These are phyloP conservation scores for Rhizopus stolonifer DNA, from an alignment of 371 early-diverging fungal species.

Conservation along the genomic window DNA sequence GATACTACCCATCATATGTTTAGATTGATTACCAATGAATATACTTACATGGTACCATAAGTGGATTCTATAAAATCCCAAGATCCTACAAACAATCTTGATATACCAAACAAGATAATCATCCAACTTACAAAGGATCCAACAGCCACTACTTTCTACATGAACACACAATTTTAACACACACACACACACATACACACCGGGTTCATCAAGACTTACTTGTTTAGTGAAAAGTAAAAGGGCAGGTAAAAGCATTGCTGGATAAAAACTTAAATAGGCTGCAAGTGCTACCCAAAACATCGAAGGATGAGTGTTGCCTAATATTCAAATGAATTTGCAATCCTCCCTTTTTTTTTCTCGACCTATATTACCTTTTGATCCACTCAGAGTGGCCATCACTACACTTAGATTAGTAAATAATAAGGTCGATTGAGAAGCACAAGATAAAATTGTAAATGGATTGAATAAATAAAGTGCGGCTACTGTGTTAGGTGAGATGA, in stretches of 20 bases:
- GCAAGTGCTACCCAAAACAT: slow-evolving; percentile 76
- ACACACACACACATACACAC: not conserved
- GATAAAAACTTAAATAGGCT: slow-evolving; percentile 80
- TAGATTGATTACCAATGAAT: no score
- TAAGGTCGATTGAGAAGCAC: slow-evolving; percentile 73
- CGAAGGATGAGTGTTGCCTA: slow-evolving; percentile 28
- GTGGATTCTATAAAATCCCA: slow-evolving; percentile 72
- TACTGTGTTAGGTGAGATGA: slow-evolving; percentile 38
- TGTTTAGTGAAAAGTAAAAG: slow-evolving; percentile 42
- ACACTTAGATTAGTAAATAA: slow-evolving; percentile 75
- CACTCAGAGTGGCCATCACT: slow-evolving; percentile 65
- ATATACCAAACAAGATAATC: slow-evolving; percentile 50
- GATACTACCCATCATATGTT: no score
- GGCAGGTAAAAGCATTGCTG: slow-evolving; percentile 75
- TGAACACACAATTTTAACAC: no score
- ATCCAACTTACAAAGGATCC: slow-evolving; percentile 30
- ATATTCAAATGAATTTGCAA: no score
- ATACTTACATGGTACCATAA: slow-evolving; percentile 77
- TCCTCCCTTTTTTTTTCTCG: no score
- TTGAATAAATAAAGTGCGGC: slow-evolving; percentile 77
- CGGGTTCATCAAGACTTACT: not conserved
- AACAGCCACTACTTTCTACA: not conserved
- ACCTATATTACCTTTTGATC: slow-evolving; percentile 59
- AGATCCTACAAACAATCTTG: slow-evolving; percentile 61
- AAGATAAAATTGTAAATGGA: slow-evolving; percentile 76